A percentile compares a stretch with the other conserved stretches of the same genome.
Conservation (phyloP, 2,329 filamentous ascomycete species). For the Pseudogymnoascus verrucosus region DNA sequence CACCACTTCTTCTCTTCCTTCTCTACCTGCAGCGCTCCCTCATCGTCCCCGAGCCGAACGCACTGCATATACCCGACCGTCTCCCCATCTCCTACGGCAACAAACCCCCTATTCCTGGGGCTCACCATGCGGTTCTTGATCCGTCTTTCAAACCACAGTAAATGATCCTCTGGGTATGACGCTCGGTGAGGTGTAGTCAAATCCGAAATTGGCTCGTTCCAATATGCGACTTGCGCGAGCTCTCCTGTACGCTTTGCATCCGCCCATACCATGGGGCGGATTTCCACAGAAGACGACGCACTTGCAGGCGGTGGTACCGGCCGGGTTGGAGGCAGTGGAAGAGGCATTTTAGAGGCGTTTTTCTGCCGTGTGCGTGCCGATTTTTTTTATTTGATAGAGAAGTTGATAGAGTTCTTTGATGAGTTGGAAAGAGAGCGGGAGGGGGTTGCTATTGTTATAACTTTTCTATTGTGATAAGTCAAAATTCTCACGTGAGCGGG, state of each 20-base stretch:
- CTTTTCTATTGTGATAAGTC: background rate
- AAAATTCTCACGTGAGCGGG: background rate
- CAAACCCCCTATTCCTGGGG: conserved; percentile 16
- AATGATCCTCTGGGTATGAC: conserved; percentile 10
- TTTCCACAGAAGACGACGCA: background rate
- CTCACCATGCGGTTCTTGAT: conserved; percentile 15
- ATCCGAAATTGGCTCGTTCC: conserved; percentile 13
- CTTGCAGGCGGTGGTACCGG: background rate
- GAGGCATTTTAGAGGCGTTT: background rate
- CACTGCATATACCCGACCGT: conserved; percentile 19
- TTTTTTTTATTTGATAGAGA: background rate
- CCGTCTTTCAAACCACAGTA: conserved; percentile 13
- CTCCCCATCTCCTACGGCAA: conserved; percentile 14
- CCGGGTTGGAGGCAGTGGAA: background rate
- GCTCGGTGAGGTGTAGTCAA: conserved; percentile 17
- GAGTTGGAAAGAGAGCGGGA: background rate
- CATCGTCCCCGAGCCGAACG: conserved; percentile 18
- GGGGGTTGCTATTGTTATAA: background rate
- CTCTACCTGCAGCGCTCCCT: conserved; percentile 14
- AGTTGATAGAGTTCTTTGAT: background rate
- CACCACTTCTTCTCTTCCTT: conserved; percentile 10
- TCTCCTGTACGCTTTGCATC: background rate
- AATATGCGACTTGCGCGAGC: conserved; percentile 19
- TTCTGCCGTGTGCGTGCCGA: background rate
- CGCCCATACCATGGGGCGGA: background rate